Percentiles rank a stretch among this genome's conserved stretches.
These are phyloP conservation scores for Schizochytrium sp. DNA, from an alignment of 108 stramenopile genomes.

Conservation along the genomic window DNA sequence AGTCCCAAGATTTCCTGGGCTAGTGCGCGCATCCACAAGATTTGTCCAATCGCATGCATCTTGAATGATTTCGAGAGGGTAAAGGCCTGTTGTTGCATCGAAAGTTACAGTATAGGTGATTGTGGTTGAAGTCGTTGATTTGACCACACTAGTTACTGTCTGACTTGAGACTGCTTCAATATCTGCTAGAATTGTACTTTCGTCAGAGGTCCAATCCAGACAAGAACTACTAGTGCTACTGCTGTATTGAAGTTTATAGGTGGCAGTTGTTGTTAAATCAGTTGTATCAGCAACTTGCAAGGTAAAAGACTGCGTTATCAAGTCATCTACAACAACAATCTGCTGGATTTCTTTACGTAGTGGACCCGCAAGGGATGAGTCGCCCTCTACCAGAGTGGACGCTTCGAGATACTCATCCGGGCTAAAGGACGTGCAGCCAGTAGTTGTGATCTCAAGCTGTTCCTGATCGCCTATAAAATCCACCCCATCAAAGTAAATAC, in stretches of 20 bases:
- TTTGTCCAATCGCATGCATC: neutral
- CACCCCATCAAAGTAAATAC: conserved; percentile 77
- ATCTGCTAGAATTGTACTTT: neutral
- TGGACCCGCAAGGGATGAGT: neutral
- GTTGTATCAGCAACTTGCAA: neutral
- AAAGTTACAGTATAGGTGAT: conserved; percentile 19
- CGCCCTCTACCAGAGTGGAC: neutral
- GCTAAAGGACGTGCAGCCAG: neutral
- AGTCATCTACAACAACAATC: neutral
- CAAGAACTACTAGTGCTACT: neutral
- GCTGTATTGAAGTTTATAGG: neutral
- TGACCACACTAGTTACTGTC: neutral
- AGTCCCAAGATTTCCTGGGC: conserved; percentile 1
- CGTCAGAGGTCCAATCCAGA: neutral
- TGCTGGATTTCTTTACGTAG: conserved; percentile 3
- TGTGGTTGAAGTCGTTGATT: neutral
- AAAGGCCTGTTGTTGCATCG: neutral
- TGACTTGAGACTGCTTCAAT: neutral
- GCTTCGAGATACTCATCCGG: neutral
- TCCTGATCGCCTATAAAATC: conserved; percentile 52
- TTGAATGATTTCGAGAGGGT: neutral
- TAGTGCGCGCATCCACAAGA: neutral
- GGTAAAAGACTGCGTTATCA: neutral
- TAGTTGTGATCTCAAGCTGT: neutral
- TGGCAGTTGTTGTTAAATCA: neutral